Evolutionary conservation across 495 filamentous ascomycete species (phyloP), one percentile per base, ranked within the genome.

Genomic region (Paragyromitra xinjiangensis): DNA sequence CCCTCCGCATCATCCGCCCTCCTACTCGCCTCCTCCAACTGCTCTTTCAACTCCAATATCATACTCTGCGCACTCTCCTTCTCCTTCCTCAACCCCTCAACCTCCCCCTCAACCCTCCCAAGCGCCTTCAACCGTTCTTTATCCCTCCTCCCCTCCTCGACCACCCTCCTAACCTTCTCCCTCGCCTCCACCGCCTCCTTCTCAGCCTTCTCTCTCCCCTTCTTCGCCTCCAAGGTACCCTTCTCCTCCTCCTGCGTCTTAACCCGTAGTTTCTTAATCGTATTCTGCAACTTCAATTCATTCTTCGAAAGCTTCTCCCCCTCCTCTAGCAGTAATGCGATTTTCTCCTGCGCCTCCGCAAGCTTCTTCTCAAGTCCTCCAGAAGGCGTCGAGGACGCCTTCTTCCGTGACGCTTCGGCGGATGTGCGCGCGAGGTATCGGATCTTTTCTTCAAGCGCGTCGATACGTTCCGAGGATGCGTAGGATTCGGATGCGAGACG

Each of bases 371-470:
- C 92, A 5, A 85, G 42, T 75, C 89, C 92, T 2, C 91, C 90
- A 0, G 88, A 82, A 8, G 89, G 85, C 1, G 91, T 89, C 19
- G 87, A 85, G 4, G 87, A 84, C 2, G 89, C 90, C 3, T 90
- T 88, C 64, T 87, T 88, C 74, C 89, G 88, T 5, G 94, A 91
- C 0, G 91, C 86, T 39, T 93, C 92, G 0, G 91, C 89, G 45
- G 91, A 90, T 75, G 94, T 91, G 67, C 90, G 91, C 2, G 94
- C 90, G 4, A 98, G 87, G 82, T 95, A 97, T 69, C 92, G 90
- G 34, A 99, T 86, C 81, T 98, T 98, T 6, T 93, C 89, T 82
- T 97, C 92, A 9, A 99, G 86, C 22, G 96, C 92, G 84, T 98
- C 95, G 50, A 98, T 97, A 2, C 93, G 90, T 84, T 98, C 95